Base-by-base conservation (phyloP, 352 stramenopile species). In the Phytophthora sansomeana region DNA sequence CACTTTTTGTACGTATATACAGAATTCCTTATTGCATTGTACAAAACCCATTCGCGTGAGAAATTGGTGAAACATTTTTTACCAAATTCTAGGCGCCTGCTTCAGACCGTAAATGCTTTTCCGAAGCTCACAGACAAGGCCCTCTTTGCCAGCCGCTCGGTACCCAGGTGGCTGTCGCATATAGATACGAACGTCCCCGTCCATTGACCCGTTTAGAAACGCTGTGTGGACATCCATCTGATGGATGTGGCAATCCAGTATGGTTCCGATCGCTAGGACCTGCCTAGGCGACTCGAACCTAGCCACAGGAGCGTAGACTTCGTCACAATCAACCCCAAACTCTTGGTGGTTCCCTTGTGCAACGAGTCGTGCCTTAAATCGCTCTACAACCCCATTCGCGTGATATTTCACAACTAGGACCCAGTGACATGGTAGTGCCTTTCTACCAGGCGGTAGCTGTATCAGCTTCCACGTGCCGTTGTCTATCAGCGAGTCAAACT, bases 1-100 rank as follows among this genome's bases (percentile, higher is more conserved):
- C 60, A 68, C 50, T 56, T 70, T 62, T 67, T 60, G 39, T 21
- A 55, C 47, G 47, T 56, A 69, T 7, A 69, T 54, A 39, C 53
- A 69, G 24, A 55, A 69, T 30, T 63, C 53, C 29, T 64, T 70
- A 17, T 61, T 57, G 48, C 62, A 70, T 17, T 53, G 62, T 38
- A 42, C 35, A 42, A 42, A 42, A 42, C 35, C 35, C 35, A 42
- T 6, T 42, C 0, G 4, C 4, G 35, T 42, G 13, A 42, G 35
- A 42, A 42, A 42, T 42, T 42, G 11, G 35, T 42, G 35, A 8
- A 42, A 11, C 14, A 42, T 6, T 13, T 13, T 38, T 0, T 13
- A 38, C 32, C 32, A 38, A 16, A 38, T 38, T 24, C 7, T 38
- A 16, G 35, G 35, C 11, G 35, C 35, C 6, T 42, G 35, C 14